phyloP scores from a whole-genome alignment of 225 moss, liverwort and hornwort genomes.

The Lunularia cruciata region DNA sequence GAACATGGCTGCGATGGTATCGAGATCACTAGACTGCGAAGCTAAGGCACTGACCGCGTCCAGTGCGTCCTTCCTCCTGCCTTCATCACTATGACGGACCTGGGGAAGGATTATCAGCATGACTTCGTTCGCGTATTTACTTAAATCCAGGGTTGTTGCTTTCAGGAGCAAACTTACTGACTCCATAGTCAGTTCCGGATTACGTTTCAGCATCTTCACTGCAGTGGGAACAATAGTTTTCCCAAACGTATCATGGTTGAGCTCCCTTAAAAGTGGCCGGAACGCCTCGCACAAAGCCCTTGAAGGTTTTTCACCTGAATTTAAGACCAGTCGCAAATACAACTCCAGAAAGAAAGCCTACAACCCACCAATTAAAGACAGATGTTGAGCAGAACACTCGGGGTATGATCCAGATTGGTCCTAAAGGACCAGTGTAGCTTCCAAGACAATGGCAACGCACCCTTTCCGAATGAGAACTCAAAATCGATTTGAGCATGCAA shows the following conservation, averaged over 20 bases:
- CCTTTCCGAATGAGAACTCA: not conserved
- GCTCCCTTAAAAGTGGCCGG: constrained; percentile 66
- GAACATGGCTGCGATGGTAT: constrained; percentile 71
- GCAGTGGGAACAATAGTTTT: constrained; percentile 69
- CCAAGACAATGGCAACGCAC: not conserved
- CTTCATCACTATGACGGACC: constrained; percentile 91
- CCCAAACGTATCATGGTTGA: constrained; percentile 86
- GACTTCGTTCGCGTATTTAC: constrained; percentile 77
- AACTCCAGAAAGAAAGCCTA: constrained; percentile 80
- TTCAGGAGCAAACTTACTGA: constrained; percentile 75
- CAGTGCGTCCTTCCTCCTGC: constrained; percentile 76
- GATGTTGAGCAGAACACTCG: not conserved
- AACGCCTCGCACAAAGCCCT: constrained; percentile 74
- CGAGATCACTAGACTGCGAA: constrained; percentile 83
- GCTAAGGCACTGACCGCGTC: constrained; percentile 70
- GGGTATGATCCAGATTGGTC: not conserved
- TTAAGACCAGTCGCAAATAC: constrained; percentile 76
- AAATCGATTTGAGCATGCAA: not conserved
- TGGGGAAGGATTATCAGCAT: constrained; percentile 73
- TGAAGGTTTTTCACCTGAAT: constrained; percentile 67
- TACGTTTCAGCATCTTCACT: constrained; percentile 91
- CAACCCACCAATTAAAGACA: not conserved
- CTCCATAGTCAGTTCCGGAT: constrained; percentile 95
- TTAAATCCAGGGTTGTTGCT: constrained; percentile 76
- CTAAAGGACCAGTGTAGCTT: not conserved